A percentile compares a stretch with the other conserved stretches of the same genome.
phyloP scores from a whole-genome alignment of 2,329 filamentous ascomycete genomes.

The Colletotrichum cordylinicola region DNA sequence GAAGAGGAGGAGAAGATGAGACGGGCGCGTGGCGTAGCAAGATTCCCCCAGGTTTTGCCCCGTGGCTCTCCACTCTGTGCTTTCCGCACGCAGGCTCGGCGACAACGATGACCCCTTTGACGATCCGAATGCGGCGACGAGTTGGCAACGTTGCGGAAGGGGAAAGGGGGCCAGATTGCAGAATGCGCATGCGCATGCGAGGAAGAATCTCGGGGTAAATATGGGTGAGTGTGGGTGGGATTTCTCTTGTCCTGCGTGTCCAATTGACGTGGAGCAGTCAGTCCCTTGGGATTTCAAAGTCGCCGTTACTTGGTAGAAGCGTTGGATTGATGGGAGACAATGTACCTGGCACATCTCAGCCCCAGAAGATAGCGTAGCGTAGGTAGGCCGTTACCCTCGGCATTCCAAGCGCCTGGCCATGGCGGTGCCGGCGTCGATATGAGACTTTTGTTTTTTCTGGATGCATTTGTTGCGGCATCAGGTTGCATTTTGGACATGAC shows the following conservation, averaged over 20 bases:
- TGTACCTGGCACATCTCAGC: neutral
- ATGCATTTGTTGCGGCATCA: neutral
- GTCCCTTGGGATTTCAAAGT: neutral
- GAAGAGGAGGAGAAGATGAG: neutral
- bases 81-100: neutral
- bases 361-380: neutral
- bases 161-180: neutral
- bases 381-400: neutral
- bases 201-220: neutral
- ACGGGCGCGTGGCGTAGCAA: slow-evolving; percentile 9
- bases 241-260: neutral
- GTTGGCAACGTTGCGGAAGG: neutral
- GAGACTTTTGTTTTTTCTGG: neutral
- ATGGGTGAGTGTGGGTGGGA: neutral
- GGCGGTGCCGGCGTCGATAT: neutral
- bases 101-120: neutral
- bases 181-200: neutral
- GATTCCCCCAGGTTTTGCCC: slow-evolving; percentile 15
- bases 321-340: neutral
- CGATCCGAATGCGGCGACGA: slow-evolving; percentile 1
- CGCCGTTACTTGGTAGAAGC: neutral
- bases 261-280: neutral
- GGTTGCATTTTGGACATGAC: neutral
- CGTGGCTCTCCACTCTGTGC: neutral
- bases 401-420: neutral